A percentile compares a stretch with the other conserved stretches of the same genome.
Evolutionary conservation across 805 yeast species (phyloP).

Genomic region (Saccharomycopsis lassenensis): DNA sequence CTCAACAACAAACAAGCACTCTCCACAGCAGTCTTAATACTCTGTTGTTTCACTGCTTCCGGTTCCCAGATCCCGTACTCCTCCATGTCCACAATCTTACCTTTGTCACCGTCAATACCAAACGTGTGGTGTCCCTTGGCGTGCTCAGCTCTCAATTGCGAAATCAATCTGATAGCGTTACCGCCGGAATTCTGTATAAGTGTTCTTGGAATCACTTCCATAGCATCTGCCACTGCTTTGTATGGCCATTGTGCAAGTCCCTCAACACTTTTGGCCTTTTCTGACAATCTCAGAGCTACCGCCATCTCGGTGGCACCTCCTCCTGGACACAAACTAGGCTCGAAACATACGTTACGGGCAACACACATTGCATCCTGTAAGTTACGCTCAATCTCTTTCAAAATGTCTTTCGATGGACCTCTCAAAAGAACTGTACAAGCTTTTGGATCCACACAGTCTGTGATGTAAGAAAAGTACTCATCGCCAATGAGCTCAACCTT

Average conservation of each 20-base stretch:
- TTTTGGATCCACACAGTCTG: conserved; percentile 70
- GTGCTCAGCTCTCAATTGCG: conserved; percentile 92
- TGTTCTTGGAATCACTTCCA: conserved; percentile 97
- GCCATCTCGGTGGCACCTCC: conserved; percentile 99
- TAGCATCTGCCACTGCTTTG: conserved; percentile 96
- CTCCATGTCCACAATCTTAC: conserved; percentile 91
- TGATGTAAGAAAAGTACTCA: conserved; percentile 84
- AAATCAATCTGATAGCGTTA: conserved; percentile 78
- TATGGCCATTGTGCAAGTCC: conserved; percentile 99
- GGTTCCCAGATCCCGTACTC: conserved; percentile 99
- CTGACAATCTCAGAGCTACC: conserved; percentile 76
- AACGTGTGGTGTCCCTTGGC: conserved; percentile 77
- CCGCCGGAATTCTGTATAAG: conserved; percentile 97
- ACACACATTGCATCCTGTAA: conserved; percentile 98
- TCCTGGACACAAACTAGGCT: conserved; percentile 93
- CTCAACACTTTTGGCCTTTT: conserved; percentile 82
- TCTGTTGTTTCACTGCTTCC: conserved; percentile 93
- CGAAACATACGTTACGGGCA: conserved; percentile 86
- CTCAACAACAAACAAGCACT: conserved; percentile 89
- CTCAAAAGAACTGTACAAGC: conserved; percentile 91
- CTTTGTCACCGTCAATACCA: conserved; percentile 93
- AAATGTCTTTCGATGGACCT: conserved; percentile 94
- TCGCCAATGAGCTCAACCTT: conserved; percentile 94
- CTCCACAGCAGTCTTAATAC: conserved; percentile 95
- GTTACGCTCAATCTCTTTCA: conserved; percentile 93